A percentile compares a stretch with the other conserved stretches of the same genome.
Evolutionary conservation across 1,139 yeast species (phyloP).

Genomic region (Magnusiomyces suaveolens): DNA sequence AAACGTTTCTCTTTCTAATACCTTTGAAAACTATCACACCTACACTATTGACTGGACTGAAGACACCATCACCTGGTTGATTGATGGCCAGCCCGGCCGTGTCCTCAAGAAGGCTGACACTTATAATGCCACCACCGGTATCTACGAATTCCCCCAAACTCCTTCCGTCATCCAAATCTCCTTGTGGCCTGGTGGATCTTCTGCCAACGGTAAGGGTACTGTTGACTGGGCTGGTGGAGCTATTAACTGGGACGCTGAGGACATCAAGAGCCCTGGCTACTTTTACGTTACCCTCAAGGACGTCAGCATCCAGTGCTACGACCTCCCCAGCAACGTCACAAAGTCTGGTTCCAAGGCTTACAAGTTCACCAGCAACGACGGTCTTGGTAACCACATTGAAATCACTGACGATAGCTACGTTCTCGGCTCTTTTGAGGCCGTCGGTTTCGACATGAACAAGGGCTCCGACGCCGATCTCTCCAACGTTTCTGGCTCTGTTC

Average conservation of each 20-base stretch:
- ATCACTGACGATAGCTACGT: conserved; percentile 53
- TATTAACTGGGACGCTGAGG: conserved; percentile 72
- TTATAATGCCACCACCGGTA: conserved; percentile 50
- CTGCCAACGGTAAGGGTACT: conserved; percentile 61
- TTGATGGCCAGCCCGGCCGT: conserved; percentile 65
- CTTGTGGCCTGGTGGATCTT: conserved; percentile 86
- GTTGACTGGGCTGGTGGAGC: conserved; percentile 90
- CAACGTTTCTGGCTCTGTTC: conserved; percentile 6
- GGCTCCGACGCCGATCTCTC: conserved; percentile 15
- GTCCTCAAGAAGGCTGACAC: conserved; percentile 58
- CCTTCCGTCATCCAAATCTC: conserved; percentile 81
- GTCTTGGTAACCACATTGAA: conserved; percentile 41
- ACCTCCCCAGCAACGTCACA: conserved; percentile 47
- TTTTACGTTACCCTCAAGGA: conserved; percentile 57
- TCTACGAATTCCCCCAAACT: conserved; percentile 74
- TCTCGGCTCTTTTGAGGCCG: conserved; percentile 50
- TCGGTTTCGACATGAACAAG: conserved; percentile 52
- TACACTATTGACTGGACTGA: conserved; percentile 79
- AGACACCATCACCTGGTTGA: conserved; percentile 59
- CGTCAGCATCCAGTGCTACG: conserved; percentile 57
- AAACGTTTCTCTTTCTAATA: conserved; percentile 40
- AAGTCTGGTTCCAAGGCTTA: conserved; percentile 47
- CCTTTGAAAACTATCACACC: conserved; percentile 62
- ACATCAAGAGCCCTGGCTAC: conserved; percentile 66
- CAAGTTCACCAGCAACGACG: conserved; percentile 42